phyloP scores from a whole-genome alignment of 345 rosid species.

The Heritiera littoralis region DNA sequence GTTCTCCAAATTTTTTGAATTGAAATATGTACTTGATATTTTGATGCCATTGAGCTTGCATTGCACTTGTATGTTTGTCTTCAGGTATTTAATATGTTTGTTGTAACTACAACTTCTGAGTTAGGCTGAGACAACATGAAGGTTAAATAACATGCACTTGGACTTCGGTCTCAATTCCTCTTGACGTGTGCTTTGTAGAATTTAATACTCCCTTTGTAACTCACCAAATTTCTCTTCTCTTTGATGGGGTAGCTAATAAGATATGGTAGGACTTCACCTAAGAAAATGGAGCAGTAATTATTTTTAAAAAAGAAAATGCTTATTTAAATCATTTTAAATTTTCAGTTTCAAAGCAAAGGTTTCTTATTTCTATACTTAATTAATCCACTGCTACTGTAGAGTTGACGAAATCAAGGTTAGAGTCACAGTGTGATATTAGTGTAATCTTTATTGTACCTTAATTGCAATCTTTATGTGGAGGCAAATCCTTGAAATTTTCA shows the following conservation, averaged over 20 bases:
- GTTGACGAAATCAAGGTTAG: conserved; percentile 25
- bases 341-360: conserved; percentile 33
- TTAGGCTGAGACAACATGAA: not conserved
- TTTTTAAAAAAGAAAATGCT: conserved; percentile 33
- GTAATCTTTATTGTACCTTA: conserved; percentile 2
- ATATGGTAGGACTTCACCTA: conserved; percentile 11
- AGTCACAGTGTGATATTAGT: conserved; percentile 6
- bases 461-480: conserved; percentile 7
- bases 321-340: conserved; percentile 21
- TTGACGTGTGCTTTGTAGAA: conserved; percentile 27
- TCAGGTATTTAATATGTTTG: not conserved
- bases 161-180: not conserved
- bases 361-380: conserved; percentile 29
- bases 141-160: conserved; percentile 4
- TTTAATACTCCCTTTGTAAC: conserved; percentile 11
- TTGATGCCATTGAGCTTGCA: conserved; percentile 3
- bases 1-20: not conserved
- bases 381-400: conserved; percentile 17
- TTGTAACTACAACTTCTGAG: not conserved
- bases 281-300: conserved; percentile 39
- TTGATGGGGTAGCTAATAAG: conserved; percentile 14
- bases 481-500: conserved; percentile 28
- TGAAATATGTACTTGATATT: not conserved
- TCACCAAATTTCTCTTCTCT: not conserved
- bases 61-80: not conserved